Conservation (phyloP, 208 protist genomes). For the Tritrichomonas foetus region DNA sequence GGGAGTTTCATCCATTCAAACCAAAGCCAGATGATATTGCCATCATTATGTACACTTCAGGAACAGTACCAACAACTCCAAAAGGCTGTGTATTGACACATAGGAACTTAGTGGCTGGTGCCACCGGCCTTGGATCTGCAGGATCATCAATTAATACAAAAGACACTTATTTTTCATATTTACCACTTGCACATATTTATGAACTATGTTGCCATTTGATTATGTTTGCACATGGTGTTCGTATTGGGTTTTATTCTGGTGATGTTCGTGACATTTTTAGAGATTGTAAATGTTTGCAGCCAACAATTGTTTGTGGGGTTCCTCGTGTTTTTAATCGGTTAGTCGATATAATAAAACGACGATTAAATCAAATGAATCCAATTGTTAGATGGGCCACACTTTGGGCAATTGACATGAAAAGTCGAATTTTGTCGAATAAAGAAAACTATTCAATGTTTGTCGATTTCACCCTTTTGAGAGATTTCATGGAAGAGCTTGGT, state of each 20-base stretch:
- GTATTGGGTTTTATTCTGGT: slow-evolving; percentile 63
- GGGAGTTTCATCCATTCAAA: too few species aligned
- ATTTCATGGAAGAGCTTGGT: slow-evolving; percentile 33
- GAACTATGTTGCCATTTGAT: slow-evolving; percentile 49
- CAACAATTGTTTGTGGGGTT: slow-evolving; percentile 65
- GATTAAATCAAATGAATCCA: background rate
- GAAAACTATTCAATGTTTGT: background rate
- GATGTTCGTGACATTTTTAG: slow-evolving; percentile 60
- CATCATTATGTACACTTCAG: slow-evolving; percentile 7
- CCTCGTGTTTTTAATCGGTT: slow-evolving; percentile 63
- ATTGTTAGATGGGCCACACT: background rate
- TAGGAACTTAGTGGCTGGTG: background rate
- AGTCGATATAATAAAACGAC: background rate
- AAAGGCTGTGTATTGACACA: background rate
- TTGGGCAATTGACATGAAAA: background rate
- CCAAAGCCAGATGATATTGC: background rate
- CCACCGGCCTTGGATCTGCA: background rate
- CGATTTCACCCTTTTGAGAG: background rate
- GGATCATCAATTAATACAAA: background rate
- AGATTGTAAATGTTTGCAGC: slow-evolving; percentile 62
- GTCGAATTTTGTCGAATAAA: background rate
- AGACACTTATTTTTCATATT: background rate
- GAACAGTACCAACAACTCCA: background rate
- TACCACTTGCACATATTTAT: slow-evolving; percentile 73
- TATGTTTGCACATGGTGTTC: slow-evolving; percentile 45